Evolutionary conservation across 2,329 filamentous ascomycete genomes (phyloP).

Genomic region (Penicillium sp.): DNA sequence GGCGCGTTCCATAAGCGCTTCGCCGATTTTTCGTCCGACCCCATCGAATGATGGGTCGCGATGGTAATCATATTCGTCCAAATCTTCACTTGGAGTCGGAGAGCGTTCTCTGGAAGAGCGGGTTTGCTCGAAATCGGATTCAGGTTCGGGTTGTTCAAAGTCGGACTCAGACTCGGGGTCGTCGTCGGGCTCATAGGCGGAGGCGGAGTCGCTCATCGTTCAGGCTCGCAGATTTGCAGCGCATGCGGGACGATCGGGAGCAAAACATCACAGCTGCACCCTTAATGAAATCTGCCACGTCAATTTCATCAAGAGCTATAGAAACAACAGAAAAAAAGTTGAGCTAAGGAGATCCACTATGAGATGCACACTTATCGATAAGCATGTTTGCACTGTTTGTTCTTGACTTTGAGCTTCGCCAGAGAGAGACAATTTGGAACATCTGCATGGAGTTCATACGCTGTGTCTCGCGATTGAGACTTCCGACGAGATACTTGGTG

Average conservation of each 20-base stretch:
- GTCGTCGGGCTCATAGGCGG: constrained; percentile 32
- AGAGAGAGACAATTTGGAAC: not conserved
- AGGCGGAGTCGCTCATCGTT: constrained; percentile 38
- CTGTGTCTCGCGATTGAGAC: constrained; percentile 23
- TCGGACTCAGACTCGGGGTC: constrained; percentile 25
- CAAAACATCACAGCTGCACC: constrained; percentile 28
- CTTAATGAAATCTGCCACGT: constrained; percentile 1
- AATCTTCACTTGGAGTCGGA: not conserved
- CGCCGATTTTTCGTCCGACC: not conserved
- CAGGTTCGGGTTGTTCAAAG: constrained; percentile 20
- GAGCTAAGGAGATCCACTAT: constrained; percentile 11
- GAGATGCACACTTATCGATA: constrained; percentile 20
- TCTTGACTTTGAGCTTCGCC: not conserved
- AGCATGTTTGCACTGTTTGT: constrained; percentile 43
- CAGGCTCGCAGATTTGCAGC: constrained; percentile 36
- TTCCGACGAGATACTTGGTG: constrained; percentile 10
- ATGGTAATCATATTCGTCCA: not conserved
- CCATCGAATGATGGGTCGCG: not conserved
- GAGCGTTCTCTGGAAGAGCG: constrained; percentile 7
- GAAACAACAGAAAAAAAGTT: constrained; percentile 12
- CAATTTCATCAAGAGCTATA: constrained; percentile 3
- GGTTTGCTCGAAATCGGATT: constrained; percentile 19
- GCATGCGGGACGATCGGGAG: constrained; percentile 18
- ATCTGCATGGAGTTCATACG: constrained; percentile 32
- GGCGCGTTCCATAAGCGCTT: constrained; percentile 4